A percentile compares a stretch with the other conserved stretches of the same genome.
phyloP scores from a whole-genome alignment of 805 yeast species.

The Ogataea minuta region DNA sequence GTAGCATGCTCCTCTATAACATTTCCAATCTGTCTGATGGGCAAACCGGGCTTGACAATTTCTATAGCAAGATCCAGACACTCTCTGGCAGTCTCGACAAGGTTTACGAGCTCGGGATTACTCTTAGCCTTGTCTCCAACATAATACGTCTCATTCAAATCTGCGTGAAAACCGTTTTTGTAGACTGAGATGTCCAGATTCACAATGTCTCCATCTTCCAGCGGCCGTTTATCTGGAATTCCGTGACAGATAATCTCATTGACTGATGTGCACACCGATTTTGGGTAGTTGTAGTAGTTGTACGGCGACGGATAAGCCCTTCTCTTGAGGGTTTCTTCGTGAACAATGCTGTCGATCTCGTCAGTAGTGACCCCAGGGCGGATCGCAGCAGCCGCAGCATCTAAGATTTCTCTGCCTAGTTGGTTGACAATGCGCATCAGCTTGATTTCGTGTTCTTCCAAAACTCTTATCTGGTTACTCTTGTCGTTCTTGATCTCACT shows the following conservation, averaged over 20 bases:
- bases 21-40: slow-evolving; percentile 84
- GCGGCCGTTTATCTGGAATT: slow-evolving; percentile 84
- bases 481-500: slow-evolving; percentile 75
- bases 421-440: slow-evolving; percentile 73
- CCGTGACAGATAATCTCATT: slow-evolving; percentile 98
- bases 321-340: slow-evolving; percentile 83
- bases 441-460: slow-evolving; percentile 66
- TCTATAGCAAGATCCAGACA: slow-evolving; percentile 80
- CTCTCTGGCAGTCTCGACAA: slow-evolving; percentile 91
- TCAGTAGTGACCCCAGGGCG: slow-evolving; percentile 93
- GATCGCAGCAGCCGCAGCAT: slow-evolving; percentile 78
- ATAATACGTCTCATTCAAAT: slow-evolving; percentile 93
- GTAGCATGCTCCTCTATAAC: slow-evolving; percentile 84
- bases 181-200: slow-evolving; percentile 86
- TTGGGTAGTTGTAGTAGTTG: slow-evolving; percentile 92
- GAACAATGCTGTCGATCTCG: slow-evolving; percentile 82
- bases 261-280: slow-evolving; percentile 87
- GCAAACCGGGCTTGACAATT: slow-evolving; percentile 84
- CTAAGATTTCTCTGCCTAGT: slow-evolving; percentile 85
- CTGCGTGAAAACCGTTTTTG: slow-evolving; percentile 89
- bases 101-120: slow-evolving; percentile 79
- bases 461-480: slow-evolving; percentile 59
- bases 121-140: slow-evolving; percentile 85
- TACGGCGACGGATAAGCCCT: slow-evolving; percentile 93
- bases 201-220: slow-evolving; percentile 91